Conservation (phyloP, 2,329 filamentous ascomycete genomes). For the Talaromyces marneffei region DNA sequence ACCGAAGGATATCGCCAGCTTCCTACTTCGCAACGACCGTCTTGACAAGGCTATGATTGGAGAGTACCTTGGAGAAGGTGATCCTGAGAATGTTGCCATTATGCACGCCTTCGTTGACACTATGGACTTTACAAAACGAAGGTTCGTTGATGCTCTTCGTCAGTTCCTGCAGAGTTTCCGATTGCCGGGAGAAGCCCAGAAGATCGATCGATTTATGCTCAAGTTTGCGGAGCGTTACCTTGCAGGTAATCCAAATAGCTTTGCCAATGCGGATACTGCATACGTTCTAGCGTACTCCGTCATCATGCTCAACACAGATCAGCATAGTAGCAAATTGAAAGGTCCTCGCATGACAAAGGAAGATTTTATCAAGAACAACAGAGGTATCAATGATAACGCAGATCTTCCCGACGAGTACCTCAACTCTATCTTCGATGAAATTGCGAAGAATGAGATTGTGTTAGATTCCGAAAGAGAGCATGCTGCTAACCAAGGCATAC, state of each 20-base stretch:
- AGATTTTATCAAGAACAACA: conserved; percentile 98
- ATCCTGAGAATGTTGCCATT: conserved; percentile 86
- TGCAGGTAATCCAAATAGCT: conserved; percentile 90
- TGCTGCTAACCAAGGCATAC: conserved; percentile 69
- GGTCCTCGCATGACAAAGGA: conserved; percentile 83
- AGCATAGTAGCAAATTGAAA: conserved; percentile 83
- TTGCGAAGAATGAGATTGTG: conserved; percentile 85
- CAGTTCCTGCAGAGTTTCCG: conserved; percentile 93
- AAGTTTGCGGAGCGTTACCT: conserved; percentile 98
- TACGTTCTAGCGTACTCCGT: conserved; percentile 96
- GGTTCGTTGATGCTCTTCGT: conserved; percentile 87
- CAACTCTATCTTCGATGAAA: conserved; percentile 84
- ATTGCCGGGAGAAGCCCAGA: conserved; percentile 90
- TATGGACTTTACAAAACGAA: conserved; percentile 88
- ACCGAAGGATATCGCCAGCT: conserved; percentile 76
- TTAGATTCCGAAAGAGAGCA: conserved; percentile 86
- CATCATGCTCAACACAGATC: conserved; percentile 92
- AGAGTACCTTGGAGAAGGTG: conserved; percentile 90
- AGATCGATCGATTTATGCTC: conserved; percentile 98
- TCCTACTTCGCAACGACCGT: conserved; percentile 73
- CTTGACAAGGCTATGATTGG: conserved; percentile 89
- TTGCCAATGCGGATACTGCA: conserved; percentile 95
- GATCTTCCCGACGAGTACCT: conserved; percentile 93
- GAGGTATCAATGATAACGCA: conserved; percentile 94
- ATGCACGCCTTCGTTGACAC: conserved; percentile 97